Evolutionary conservation across 805 yeast genomes (phyloP), one percentile per base, ranked within the genome.

Genomic region (Cyberlindnera mississippiensis): DNA sequence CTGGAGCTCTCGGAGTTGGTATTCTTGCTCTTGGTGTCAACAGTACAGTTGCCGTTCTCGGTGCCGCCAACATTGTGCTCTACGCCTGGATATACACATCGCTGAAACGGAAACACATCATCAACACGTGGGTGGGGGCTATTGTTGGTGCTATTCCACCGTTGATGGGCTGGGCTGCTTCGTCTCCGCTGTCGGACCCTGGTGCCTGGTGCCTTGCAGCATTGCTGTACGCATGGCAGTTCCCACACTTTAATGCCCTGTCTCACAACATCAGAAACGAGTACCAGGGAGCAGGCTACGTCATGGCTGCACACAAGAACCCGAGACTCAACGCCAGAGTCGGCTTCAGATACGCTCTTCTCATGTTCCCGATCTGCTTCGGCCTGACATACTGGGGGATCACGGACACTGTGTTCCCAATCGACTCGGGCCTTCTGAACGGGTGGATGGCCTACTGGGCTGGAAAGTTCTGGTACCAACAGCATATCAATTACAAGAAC

Each of bases 111-210:
- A 77, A 72, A 45, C 81, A 86, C 18, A 91, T 93, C 38, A 61
- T 85, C 31, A 93, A 93, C 62, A 93, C 99, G 1, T 93, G 99
- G 99, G 93, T 93, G 3, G 99, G 99, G 15, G 99, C 99, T 0
- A 61, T 93, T n/a, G 99, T 93, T 4, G 99, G 99, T 4, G 99
- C 97, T 0, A 85, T 93, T 35, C 99, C 99, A 0, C 99, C 99
- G 16, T 72, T 93, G 38, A 93, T 93, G 99, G 99, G 99, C 2
- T 93, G 99, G 99, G 96, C 96, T 2, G 88, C 91, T 0, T 85
- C 96, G 11, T 78, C 87, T 4, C 76, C 89, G 1, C 64, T 90
- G 28, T 51, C 73, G 3, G 86, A 88, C 49, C 96, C 98, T 0
- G 97, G 93, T 7, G 95, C 95, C 4, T 91, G 98, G 98, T 80